Base-by-base conservation (phyloP, 345 rosid species). In the Arabidopsis arenosa region DNA sequence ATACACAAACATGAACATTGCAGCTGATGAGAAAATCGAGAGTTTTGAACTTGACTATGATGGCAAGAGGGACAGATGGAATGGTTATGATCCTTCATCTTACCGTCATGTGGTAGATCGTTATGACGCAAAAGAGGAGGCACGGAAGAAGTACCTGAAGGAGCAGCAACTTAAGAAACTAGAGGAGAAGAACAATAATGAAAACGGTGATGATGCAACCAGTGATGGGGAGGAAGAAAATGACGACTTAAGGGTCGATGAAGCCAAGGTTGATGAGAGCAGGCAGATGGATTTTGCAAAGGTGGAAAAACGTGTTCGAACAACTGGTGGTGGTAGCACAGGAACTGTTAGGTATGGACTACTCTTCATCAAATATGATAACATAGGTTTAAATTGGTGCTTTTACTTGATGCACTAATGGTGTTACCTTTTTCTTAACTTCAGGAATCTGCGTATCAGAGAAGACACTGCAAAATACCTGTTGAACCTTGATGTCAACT, bases 401-500 rank as follows among this genome's bases (percentile, higher is more conserved):
- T 88, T 79, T 74, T 88, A 21, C 72, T 87, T 33, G 93, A 28
- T 28, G 32, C 32, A 28, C 32, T 28, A 28, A 28, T 28, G 91
- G 5, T 72, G 90, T 28, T 28, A 88, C 61, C 86, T 28, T 28
- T 28, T 28, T 4, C 21, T 28, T 28, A 28, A 28, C 2, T 28
- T 28, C 61, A 83, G 92, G 73, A 89, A 90, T 37, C 54, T 88
- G 83, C 89, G 92, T 66, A 86, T 90, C 47, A 79, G 92, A 21
- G 95, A 90, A 73, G 87, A 89, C 73, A 89, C 87, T 9, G 90
- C 89, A 30, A 87, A 89, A 40, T 89, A 89, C 66, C 86, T 89
- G 14, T 14, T 84, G 59, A 87, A 87, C 83, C 91, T 89, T 51
- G 91, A 89, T 83, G 89, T 89, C 6, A 80, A 87, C 59, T 89